Base-by-base conservation (phyloP, 2,329 filamentous ascomycete genomes). In the Fusarium mangiferae region DNA sequence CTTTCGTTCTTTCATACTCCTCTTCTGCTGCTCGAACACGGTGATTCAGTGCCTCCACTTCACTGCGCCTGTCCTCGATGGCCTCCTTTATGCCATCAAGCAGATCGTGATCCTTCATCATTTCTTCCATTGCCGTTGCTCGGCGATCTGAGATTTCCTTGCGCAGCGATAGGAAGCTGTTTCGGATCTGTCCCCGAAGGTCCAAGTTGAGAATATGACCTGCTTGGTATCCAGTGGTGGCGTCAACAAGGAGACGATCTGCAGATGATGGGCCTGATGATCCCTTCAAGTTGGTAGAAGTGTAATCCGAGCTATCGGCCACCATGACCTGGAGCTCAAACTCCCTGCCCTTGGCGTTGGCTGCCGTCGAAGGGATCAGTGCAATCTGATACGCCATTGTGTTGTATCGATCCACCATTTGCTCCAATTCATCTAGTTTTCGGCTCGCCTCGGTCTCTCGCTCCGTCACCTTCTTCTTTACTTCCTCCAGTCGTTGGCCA, bases 21-120 rank as follows among this genome's bases (percentile, higher is more conserved):
- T 97, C 94, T 81, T 97, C 93, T 1, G 96, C 95, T 24, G 94
- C 94, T 39, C 94, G 90, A 51, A 97, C 93, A 48, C 93, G 90
- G 82, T 98, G 96, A 76, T 96, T 93, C 22, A 99, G 87, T 7
- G 94, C 93, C 81, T 98, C 96, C 24, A 99, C 94, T 81, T 99
- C 96, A 74, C 92, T 93, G 70, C 92, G 90, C 85, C 98, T 98
- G 83, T 99, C 96, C 80, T 98, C 95, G 82, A 99, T 96, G 22
- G 95, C 95, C 83, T 99, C 97, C 82, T 96, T 96, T 81, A 98
- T 96, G 76, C 93, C 94, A 81, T 98, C 95, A 15, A 99, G 90
- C 73, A 97, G 88, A 81, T 98, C 96, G 79, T 97, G 93, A 75
- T 97, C 95, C 80, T 96, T 96, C 89, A 98, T 93, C 87, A 98